These are phyloP conservation scores for Ilex asprella DNA, from an alignment of 257 asterid genomes.

Conservation along the genomic window DNA sequence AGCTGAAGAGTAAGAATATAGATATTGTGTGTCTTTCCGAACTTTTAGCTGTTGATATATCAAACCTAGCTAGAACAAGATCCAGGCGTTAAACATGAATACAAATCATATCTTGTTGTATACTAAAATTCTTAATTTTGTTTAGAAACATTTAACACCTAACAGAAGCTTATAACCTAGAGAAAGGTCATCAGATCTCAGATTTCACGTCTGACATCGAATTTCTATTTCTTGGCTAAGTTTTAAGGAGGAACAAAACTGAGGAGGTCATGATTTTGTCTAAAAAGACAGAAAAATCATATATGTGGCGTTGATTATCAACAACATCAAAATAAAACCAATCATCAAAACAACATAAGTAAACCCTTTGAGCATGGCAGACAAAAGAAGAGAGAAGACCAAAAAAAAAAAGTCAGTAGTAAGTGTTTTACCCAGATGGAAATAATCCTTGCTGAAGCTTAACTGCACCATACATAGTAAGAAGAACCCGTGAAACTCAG, in stretches of 20 bases:
- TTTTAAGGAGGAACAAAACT: not conserved
- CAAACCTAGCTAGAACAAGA: too few relatives aligned
- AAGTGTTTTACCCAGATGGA: not conserved
- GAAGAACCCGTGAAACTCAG: conserved; percentile 79
- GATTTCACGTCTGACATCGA: too few relatives aligned
- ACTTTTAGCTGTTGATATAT: too few relatives aligned
- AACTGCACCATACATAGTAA: conserved; percentile 19
- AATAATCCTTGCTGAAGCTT: not conserved
- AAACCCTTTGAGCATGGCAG: not conserved
- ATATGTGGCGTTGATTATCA: not conserved
- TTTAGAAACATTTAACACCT: too few relatives aligned
- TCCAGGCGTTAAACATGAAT: too few relatives aligned
- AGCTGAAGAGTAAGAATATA: too few relatives aligned
- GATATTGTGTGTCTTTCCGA: too few relatives aligned
- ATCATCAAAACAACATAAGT: not conserved
- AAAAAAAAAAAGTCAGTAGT: not conserved
- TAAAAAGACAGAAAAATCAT: not conserved
- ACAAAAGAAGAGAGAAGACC: not conserved
- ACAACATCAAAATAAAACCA: conserved; percentile 2
- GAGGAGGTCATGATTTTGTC: conserved; percentile 23
- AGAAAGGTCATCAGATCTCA: too few relatives aligned
- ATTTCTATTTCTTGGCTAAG: too few relatives aligned
- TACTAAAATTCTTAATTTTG: too few relatives aligned
- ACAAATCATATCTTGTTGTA: too few relatives aligned
- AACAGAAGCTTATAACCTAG: too few relatives aligned